These are phyloP conservation scores for Teratosphaeriaceae sp. DNA, from an alignment of 2,329 filamentous ascomycete genomes.

Conservation along the genomic window DNA sequence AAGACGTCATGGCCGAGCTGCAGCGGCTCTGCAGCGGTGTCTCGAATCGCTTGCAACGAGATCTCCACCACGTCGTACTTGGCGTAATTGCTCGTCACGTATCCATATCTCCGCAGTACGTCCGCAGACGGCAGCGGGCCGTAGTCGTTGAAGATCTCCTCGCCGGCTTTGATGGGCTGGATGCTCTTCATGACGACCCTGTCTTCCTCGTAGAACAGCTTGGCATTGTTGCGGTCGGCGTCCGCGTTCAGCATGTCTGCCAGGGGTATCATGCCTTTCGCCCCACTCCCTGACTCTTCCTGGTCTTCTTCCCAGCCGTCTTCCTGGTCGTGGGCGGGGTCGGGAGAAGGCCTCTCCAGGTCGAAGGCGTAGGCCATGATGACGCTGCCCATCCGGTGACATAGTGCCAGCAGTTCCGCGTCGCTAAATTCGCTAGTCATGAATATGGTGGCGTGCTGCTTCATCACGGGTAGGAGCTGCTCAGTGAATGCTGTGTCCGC, in stretches of 20 bases:
- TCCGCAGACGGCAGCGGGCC: conserved; percentile 78
- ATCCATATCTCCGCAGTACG: conserved; percentile 76
- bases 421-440: conserved; percentile 35
- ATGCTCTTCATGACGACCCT: conserved; percentile 65
- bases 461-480: conserved; percentile 49
- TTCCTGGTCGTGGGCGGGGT: conserved; percentile 52
- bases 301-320: conserved; percentile 38
- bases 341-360: conserved; percentile 47
- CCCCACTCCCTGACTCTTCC: conserved; percentile 28
- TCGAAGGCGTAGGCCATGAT: conserved; percentile 96
- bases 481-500: conserved; percentile 64
- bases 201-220: conserved; percentile 54
- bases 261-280: conserved; percentile 84
- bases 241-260: conserved; percentile 88
- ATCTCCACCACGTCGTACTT: conserved; percentile 80
- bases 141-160: conserved; percentile 85
- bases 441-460: conserved; percentile 31
- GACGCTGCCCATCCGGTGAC: conserved; percentile 76
- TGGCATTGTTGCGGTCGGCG: conserved; percentile 71
- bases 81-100: conserved; percentile 70
- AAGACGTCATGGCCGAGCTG: conserved; percentile 13
- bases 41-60: conserved; percentile 52
- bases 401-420: conserved; percentile 47
- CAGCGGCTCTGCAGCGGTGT: conserved; percentile 31
- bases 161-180: conserved; percentile 59